Conservation (phyloP, 2,329 filamentous ascomycete species). For the Apiospora pterosperma region DNA sequence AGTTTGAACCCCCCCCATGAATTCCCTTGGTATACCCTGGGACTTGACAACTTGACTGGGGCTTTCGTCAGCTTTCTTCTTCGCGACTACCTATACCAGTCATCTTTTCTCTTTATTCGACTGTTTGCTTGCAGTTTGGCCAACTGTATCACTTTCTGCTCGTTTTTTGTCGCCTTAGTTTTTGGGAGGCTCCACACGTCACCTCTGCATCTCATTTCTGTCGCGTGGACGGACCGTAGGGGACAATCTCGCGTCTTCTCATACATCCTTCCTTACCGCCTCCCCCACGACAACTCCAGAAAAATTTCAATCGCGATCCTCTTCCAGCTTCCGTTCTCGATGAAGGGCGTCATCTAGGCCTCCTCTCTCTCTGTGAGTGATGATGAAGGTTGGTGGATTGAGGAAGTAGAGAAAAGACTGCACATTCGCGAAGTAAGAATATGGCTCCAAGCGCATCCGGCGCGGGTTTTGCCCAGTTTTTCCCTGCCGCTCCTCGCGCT, state of each 20-base stretch:
- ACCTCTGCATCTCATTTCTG: constrained; percentile 25
- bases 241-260: constrained; percentile 25
- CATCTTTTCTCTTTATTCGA: not conserved
- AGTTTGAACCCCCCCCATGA: not conserved
- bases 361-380: constrained; percentile 38
- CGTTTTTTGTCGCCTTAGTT: constrained; percentile 11
- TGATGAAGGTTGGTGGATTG: constrained; percentile 50
- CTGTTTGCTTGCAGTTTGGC: not conserved
- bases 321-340: constrained; percentile 19
- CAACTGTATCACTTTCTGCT: not conserved
- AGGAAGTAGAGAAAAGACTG: constrained; percentile 47
- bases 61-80: not conserved
- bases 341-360: constrained; percentile 33
- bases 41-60: not conserved
- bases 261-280: constrained; percentile 14
- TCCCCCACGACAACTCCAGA: not conserved
- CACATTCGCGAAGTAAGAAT: constrained; percentile 57
- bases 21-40: not conserved
- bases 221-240: constrained; percentile 26
- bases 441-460: constrained; percentile 63
- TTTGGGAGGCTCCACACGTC: constrained; percentile 26
- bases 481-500: constrained; percentile 71
- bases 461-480: constrained; percentile 84
- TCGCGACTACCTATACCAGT: not conserved
- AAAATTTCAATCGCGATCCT: constrained; percentile 18